phyloP scores from a whole-genome alignment of 805 yeast genomes.

The Metschnikowia koreensis region DNA sequence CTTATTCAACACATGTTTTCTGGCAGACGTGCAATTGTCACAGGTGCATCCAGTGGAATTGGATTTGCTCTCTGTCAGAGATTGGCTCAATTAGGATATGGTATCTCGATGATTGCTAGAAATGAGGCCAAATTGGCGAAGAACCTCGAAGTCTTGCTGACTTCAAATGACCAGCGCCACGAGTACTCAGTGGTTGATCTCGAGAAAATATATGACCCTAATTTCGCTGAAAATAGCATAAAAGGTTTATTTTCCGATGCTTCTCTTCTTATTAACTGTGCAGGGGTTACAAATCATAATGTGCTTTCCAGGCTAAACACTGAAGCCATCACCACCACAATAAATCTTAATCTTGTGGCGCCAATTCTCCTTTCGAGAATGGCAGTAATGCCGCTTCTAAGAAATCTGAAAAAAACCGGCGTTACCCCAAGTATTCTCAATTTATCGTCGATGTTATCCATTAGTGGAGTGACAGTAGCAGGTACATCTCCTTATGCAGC shows the following conservation, averaged over 20 bases:
- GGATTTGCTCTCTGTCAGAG: slow-evolving; percentile 55
- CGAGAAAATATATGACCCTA: slow-evolving; percentile 1
- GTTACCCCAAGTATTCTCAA: slow-evolving; percentile 48
- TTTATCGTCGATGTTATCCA: slow-evolving; percentile 63
- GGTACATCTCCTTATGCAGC: slow-evolving; percentile 72
- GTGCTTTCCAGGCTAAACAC: slow-evolving; percentile 46
- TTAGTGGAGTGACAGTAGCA: slow-evolving; percentile 31
- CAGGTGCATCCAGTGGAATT: slow-evolving; percentile 72
- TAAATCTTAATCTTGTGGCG: slow-evolving; percentile 56
- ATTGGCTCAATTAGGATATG: slow-evolving; percentile 52
- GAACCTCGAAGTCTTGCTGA: slow-evolving; percentile 8
- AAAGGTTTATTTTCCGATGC: slow-evolving; percentile 29
- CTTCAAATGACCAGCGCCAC: slow-evolving; percentile 25
- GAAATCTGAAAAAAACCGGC: slow-evolving; percentile 24
- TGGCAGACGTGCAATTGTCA: slow-evolving; percentile 48
- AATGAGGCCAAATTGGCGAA: slow-evolving; percentile 33
- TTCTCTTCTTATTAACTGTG: slow-evolving; percentile 59
- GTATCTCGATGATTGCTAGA: slow-evolving; percentile 51
- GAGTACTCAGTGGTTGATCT: slow-evolving; percentile 35
- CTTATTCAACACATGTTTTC: slow-evolving; percentile 9
- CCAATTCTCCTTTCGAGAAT: slow-evolving; percentile 60
- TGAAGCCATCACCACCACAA: slow-evolving; percentile 42
- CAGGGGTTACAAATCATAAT: slow-evolving; percentile 60
- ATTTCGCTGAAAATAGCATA: slow-evolving; percentile 6
- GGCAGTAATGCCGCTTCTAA: slow-evolving; percentile 51